Evolutionary conservation across 1,139 yeast species (phyloP), one percentile per base, ranked within the genome.

Genomic region (Debaryomyces psychrophilus): DNA sequence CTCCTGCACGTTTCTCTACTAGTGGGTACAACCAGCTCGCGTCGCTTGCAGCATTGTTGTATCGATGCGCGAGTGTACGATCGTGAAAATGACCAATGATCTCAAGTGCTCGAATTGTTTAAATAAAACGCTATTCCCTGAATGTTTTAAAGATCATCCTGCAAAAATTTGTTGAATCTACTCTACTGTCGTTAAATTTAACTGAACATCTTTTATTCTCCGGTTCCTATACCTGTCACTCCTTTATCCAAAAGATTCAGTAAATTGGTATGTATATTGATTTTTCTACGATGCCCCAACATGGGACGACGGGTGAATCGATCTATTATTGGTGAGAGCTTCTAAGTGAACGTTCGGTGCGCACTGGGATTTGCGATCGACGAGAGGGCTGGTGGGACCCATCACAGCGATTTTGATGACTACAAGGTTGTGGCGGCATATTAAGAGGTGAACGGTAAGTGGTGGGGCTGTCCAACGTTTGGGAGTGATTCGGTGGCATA

Each of bases 201-300:
- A 26, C 39, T 31, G 37, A 40, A 29, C 25, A 33, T 35, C 29
- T 31, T 26, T 41, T 35, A 26, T 44, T 29, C 35, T 50, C 53
- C 53, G 53, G 53, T 50, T 46, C 15, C 33, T 12, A 38, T 26
- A 48, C 53, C 53, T 50, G 53, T 50, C 53, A 41, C 50, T 50
- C 53, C 46, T 50, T 50, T 44, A 37, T 28, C 26, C 25, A 38
- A 38, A 29, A 38, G 41, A 38, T 28, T 38, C 41, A 38, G 41
- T 38, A 38, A 28, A 28, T 38, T 17, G 41, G 41, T 38, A 38
- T 38, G 41, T 38, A 38, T 29, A 29, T 29, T 29, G 20, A 29
- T 28, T 12, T 29, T 29, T 29, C 22, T 20, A 20, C 22, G 22
- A 20, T 4, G 5, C 5, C 5, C 22, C 5, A 5, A 20, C 22